Conservation (phyloP, 257 asterid species). For the Dorcoceras hygrometricum region DNA sequence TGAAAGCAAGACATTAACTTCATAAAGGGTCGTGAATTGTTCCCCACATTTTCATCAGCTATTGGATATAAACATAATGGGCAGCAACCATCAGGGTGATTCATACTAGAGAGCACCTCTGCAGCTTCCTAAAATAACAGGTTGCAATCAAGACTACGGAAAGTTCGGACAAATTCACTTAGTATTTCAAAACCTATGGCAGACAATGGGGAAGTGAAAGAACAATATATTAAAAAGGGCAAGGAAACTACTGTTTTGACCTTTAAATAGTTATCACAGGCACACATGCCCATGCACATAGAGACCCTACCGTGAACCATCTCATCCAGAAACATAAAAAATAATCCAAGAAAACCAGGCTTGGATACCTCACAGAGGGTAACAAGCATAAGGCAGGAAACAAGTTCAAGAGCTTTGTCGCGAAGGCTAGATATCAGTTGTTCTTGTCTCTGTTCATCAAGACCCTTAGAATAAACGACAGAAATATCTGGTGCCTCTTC, state of each 20-base stretch:
- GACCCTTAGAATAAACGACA: conserved; percentile 81
- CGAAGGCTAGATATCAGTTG: conserved; percentile 48
- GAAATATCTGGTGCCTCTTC: conserved; percentile 67
- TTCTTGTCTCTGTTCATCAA: conserved; percentile 70
- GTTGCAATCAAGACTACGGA: conserved; percentile 27
- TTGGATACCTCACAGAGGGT: conserved; percentile 83
- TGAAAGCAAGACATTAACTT: conserved; percentile 98
- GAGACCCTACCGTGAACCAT: background rate
- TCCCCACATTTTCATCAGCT: conserved; percentile 59
- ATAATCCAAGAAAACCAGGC: conserved; percentile 15
- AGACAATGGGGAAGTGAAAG: conserved; percentile 4
- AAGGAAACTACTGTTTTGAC: conserved; percentile 11
- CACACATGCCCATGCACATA: background rate
- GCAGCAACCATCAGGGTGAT: conserved; percentile 93
- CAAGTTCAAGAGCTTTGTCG: conserved; percentile 58
- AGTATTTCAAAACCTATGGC: conserved; percentile 10
- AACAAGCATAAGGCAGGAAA: conserved; percentile 81
- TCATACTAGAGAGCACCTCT: conserved; percentile 87
- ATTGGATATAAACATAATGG: conserved; percentile 77
- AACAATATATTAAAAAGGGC: conserved; percentile 1
- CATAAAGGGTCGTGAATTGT: conserved; percentile 64
- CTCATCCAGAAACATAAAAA: conserved; percentile 13
- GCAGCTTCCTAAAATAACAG: conserved; percentile 73
- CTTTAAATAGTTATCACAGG: conserved; percentile 5
- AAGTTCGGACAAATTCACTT: background rate